These are phyloP conservation scores for Auricularia auricula-judae DNA, from an alignment of 768 basidiomycete genomes.

Conservation along the genomic window DNA sequence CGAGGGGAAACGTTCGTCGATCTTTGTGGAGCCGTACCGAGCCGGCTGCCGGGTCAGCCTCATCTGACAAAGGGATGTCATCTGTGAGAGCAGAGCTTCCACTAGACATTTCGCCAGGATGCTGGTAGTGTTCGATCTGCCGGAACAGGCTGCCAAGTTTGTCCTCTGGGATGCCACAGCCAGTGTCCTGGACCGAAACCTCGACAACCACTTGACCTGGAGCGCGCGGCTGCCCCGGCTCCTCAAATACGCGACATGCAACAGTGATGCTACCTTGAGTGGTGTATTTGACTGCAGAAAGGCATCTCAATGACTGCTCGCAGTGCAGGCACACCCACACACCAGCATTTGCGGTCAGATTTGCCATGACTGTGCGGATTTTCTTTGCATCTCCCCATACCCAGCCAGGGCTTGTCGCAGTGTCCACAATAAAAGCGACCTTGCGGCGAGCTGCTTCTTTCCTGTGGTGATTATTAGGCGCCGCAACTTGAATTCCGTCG, in stretches of 20 bases:
- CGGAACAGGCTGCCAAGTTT: constrained; percentile 70
- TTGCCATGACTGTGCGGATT: constrained; percentile 66
- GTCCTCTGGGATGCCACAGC: constrained; percentile 52
- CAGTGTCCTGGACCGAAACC: constrained; percentile 61
- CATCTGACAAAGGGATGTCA: background rate
- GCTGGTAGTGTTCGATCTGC: constrained; percentile 45
- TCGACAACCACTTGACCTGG: constrained; percentile 46
- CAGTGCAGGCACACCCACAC: constrained; percentile 13
- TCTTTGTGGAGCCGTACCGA: background rate
- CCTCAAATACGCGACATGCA: constrained; percentile 38
- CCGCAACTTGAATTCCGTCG: background rate
- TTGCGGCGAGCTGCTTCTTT: constrained; percentile 55
- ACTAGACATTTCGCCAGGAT: background rate
- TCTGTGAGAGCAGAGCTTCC: background rate
- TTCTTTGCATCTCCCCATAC: constrained; percentile 67
- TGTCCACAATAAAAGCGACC: constrained; percentile 46
- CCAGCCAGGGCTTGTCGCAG: constrained; percentile 39
- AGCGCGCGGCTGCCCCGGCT: constrained; percentile 39
- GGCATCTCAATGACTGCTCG: background rate
- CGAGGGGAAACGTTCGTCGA: constrained; percentile 20
- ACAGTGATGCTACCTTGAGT: constrained; percentile 47
- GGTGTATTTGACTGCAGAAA: constrained; percentile 58
- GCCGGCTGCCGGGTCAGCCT: background rate
- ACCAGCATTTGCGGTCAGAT: constrained; percentile 68
- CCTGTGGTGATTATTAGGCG: constrained; percentile 7